Base-by-base conservation (phyloP, 2,329 filamentous ascomycete species). In the Nothopassalora personata region DNA sequence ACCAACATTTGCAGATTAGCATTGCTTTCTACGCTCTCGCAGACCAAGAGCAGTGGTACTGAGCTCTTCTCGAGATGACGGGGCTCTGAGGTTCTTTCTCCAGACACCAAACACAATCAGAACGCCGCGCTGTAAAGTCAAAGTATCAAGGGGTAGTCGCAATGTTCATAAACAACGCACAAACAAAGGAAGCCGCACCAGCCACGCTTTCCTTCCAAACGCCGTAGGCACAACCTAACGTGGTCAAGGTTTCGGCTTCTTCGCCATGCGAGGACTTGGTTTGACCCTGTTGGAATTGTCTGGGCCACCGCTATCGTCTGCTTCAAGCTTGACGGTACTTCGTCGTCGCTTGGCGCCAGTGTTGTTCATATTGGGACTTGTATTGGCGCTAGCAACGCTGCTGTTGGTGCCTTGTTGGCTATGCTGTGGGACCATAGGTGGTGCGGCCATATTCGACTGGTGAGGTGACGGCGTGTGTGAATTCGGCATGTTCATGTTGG, bases 311-410 rank as follows among this genome's bases (percentile, higher is more conserved):
- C 53, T 63, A 48, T 83, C 83, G 50, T 85, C 83, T 43, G 73
- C 77, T 66, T 86, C 83, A 55, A 80, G 73, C 70, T 86, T 86
- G 58, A 85, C 82, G 13, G 80, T 80, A 71, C 84, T 86, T 28
- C 79, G 73, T 60, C 84, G 76, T 60, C 84, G 79, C 72, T 87
- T 87, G 67, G 79, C 80, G 65, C 75, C 80, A 50, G 86, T 87
- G 66, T 84, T 79, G 65, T 83, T 85, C 54, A 71, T 64, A 31
- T 70, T 64, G 2, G 84, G 84, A 64, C 84, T 86, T 5, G 84
- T 85, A 64, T 83, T 86, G 33, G 83, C 82, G 66, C 82, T 85
- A 8, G 80, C 79, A 63, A 75, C 75, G 18, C 72, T 81, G 70
- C 79, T 83, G 63, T 79, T 82, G n/a, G 80, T 79, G 50, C 79